These are phyloP conservation scores for Trichoderma polysporum DNA, from an alignment of 2,329 filamentous ascomycete species.

Conservation along the genomic window DNA sequence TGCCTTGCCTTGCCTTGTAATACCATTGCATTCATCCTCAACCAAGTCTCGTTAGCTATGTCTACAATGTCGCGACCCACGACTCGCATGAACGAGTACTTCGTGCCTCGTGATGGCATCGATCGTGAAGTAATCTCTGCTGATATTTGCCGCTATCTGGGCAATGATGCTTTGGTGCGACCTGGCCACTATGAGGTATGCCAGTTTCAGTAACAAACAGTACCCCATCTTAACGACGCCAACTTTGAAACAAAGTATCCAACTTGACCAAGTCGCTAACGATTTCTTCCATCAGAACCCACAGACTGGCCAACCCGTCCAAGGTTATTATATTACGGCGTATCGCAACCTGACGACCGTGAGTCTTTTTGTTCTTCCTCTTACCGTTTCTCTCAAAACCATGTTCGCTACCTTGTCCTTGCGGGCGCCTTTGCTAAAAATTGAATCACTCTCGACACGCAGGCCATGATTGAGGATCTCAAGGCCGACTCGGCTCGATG, in stretches of 20 bases:
- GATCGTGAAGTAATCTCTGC: slow-evolving; percentile 81
- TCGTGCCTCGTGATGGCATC: slow-evolving; percentile 77
- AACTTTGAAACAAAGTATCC: not conserved
- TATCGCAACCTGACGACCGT: slow-evolving; percentile 78
- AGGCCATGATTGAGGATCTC: slow-evolving; percentile 64
- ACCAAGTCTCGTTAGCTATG: slow-evolving; percentile 9
- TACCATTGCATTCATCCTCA: slow-evolving; percentile 5
- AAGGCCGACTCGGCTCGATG: slow-evolving; percentile 62
- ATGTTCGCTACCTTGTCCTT: not conserved
- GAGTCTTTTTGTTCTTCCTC: slow-evolving; percentile 37
- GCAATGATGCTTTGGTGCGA: slow-evolving; percentile 77
- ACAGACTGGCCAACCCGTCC: slow-evolving; percentile 58
- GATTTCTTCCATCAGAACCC: slow-evolving; percentile 45
- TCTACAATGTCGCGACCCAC: slow-evolving; percentile 26
- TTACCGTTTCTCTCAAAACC: not conserved
- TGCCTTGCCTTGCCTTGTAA: not conserved
- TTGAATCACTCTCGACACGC: not conserved
- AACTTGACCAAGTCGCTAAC: not conserved
- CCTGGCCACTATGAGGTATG: slow-evolving; percentile 71
- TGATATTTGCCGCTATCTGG: slow-evolving; percentile 80
- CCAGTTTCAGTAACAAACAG: not conserved
- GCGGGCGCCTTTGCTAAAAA: slow-evolving; percentile 9
- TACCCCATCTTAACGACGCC: not conserved
- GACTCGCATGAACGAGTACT: slow-evolving; percentile 71
- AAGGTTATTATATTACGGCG: slow-evolving; percentile 75